Evolutionary conservation across 2,329 filamentous ascomycete genomes (phyloP).

Genomic region (Ophidiomyces ophidiicola): DNA sequence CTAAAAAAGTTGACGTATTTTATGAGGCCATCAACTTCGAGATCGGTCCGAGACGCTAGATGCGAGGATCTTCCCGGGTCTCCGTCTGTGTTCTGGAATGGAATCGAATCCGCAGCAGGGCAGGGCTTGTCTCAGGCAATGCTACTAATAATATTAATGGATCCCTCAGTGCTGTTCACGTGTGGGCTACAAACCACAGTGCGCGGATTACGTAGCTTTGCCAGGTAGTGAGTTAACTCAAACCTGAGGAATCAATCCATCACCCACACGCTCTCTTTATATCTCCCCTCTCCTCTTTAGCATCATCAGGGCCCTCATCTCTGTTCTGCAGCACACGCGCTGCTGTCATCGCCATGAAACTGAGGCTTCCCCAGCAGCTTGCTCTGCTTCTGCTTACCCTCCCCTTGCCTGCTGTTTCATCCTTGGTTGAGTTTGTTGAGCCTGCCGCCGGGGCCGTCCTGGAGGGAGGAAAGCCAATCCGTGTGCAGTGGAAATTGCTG

Average conservation of each 20-base stretch:
- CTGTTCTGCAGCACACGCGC: no score
- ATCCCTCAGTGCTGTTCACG: no score
- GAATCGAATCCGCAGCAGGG: background rate
- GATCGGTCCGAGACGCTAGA: slow-evolving; percentile 3
- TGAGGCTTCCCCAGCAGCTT: background rate
- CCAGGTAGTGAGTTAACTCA: no score
- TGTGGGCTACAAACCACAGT: no score
- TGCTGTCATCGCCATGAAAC: slow-evolving; percentile 12
- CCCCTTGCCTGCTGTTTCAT: slow-evolving; percentile 25
- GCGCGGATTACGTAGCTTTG: no score
- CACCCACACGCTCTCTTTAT: no score
- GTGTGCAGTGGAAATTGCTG: slow-evolving; percentile 46
- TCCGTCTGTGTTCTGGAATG: no score
- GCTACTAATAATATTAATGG: no score
- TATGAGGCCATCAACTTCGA: slow-evolving; percentile 4
- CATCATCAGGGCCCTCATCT: no score
- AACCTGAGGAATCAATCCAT: no score
- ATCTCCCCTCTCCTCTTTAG: no score
- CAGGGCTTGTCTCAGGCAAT: no score
- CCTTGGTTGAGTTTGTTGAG: slow-evolving; percentile 43
- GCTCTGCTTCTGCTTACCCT: slow-evolving; percentile 11
- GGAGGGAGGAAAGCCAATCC: slow-evolving; percentile 40
- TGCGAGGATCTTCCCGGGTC: background rate
- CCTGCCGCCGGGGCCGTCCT: slow-evolving; percentile 42
- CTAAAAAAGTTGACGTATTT: background rate